A percentile compares a stretch with the other conserved stretches of the same genome.
Conservation (phyloP, 768 basidiomycete genomes). For the Xerocomellus chrysenteron region DNA sequence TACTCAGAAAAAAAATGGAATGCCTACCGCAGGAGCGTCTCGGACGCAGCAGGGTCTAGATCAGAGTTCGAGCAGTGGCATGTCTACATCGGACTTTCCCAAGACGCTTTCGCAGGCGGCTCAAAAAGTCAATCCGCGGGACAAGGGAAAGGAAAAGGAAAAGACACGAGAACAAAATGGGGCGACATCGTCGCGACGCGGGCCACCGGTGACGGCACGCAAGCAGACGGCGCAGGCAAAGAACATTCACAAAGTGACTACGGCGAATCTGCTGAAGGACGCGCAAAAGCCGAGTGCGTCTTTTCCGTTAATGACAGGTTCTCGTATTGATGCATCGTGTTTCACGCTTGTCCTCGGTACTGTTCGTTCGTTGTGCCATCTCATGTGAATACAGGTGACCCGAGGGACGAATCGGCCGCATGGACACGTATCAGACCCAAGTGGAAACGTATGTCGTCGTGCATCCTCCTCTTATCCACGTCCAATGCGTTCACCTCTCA, state of each 20-base stretch:
- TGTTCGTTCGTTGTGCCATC: background rate
- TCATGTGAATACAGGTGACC: background rate
- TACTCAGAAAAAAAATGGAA: background rate
- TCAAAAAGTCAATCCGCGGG: background rate
- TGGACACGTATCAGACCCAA: constrained; percentile 18
- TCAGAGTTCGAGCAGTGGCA: background rate
- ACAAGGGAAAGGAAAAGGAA: constrained; percentile 5
- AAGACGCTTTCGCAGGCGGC: constrained; percentile 18
- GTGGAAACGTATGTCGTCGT: constrained; percentile 12
- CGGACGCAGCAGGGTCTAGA: background rate
- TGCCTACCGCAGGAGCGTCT: background rate
- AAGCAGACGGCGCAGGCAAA: constrained; percentile 10
- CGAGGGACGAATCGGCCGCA: constrained; percentile 8
- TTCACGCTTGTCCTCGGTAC: background rate
- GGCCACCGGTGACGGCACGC: constrained; percentile 6
- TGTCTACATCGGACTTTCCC: constrained; percentile 20
- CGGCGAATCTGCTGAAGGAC: constrained; percentile 7
- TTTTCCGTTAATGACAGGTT: background rate
- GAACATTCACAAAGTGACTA: constrained; percentile 11
- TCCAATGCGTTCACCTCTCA: background rate
- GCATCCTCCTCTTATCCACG: background rate
- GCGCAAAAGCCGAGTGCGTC: constrained; percentile 25
- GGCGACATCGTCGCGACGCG: background rate
- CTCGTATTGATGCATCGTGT: background rate
- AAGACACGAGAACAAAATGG: background rate